These are phyloP conservation scores for Cantharellus anzutake DNA, from an alignment of 768 basidiomycete species.

Conservation along the genomic window DNA sequence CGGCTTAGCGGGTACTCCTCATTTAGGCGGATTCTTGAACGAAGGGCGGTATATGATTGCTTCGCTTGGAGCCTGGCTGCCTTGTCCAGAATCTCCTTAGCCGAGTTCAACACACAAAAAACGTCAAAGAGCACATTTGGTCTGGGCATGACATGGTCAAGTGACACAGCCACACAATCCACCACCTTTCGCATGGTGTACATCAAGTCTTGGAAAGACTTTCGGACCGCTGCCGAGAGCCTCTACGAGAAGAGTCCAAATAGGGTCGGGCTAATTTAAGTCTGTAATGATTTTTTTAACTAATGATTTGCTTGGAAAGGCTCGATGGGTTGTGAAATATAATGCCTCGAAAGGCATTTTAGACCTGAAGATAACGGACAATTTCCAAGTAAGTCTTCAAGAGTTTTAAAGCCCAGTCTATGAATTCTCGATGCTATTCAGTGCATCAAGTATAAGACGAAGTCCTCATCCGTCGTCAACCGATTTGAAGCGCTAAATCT, in stretches of 20 bases:
- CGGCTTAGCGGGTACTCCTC: too few relatives aligned
- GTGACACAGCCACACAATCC: not conserved
- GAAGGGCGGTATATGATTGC: not conserved
- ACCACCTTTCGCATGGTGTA: constrained; percentile 41
- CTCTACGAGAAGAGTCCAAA: constrained; percentile 66
- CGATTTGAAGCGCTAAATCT: constrained; percentile 87
- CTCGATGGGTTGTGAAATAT: constrained; percentile 88
- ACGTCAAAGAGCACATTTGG: constrained; percentile 34
- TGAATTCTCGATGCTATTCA: constrained; percentile 16
- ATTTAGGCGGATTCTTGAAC: not conserved
- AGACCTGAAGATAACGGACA: constrained; percentile 86
- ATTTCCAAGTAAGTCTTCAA: constrained; percentile 44
- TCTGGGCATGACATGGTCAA: not conserved
- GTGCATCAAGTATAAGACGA: constrained; percentile 95
- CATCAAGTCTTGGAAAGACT: constrained; percentile 79
- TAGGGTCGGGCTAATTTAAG: constrained; percentile 29
- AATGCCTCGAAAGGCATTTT: constrained; percentile 66
- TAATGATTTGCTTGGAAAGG: constrained; percentile 25
- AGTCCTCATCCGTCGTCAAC: constrained; percentile 87
- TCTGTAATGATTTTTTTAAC: not conserved
- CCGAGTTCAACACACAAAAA: constrained; percentile 44
- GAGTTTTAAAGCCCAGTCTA: not conserved
- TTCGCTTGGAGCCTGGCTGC: constrained; percentile 37
- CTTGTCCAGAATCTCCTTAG: constrained; percentile 40
- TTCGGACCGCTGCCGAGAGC: constrained; percentile 73